Conservation (phyloP, 805 yeast genomes). For the Wickerhamomyces rabaulensis region DNA sequence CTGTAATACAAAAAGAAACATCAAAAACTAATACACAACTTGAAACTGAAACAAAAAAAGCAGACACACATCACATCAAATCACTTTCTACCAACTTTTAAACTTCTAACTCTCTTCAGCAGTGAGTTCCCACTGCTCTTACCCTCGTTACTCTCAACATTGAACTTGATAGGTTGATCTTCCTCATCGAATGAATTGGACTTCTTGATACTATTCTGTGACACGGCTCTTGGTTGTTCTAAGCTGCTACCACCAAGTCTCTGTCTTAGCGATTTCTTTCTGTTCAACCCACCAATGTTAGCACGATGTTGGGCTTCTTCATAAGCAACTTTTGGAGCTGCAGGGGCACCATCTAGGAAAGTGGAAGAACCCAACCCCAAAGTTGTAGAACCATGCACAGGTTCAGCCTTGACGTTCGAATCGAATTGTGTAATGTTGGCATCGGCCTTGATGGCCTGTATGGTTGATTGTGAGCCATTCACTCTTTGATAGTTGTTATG, state of each 20-base stretch:
- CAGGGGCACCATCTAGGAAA: constrained; percentile 95
- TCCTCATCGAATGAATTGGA: constrained; percentile 18
- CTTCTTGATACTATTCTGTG: background rate
- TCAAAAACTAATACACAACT: background rate
- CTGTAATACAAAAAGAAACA: too few relatives aligned
- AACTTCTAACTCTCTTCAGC: constrained; percentile 81
- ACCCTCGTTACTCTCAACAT: constrained; percentile 22
- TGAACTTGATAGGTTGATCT: constrained; percentile 27
- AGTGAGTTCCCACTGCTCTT: constrained; percentile 46
- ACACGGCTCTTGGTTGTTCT: background rate
- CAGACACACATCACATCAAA: too few relatives aligned
- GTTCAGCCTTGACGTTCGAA: constrained; percentile 58
- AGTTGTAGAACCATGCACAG: constrained; percentile 82
- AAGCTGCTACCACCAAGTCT: constrained; percentile 35
- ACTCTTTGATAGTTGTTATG: constrained; percentile 6
- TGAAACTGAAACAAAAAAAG: background rate
- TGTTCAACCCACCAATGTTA: constrained; percentile 47
- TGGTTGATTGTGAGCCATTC: constrained; percentile 15
- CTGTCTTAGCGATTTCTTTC: constrained; percentile 82
- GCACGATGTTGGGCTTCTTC: constrained; percentile 31
- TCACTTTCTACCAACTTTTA: constrained; percentile 59
- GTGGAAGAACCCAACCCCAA: constrained; percentile 90
- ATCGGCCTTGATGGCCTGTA: constrained; percentile 44
- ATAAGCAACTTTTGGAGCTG: constrained; percentile 43
- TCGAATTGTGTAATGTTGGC: constrained; percentile 63